Base-by-base conservation (phyloP, 108 stramenopile genomes). In the Stephanodiscus minutulus region DNA sequence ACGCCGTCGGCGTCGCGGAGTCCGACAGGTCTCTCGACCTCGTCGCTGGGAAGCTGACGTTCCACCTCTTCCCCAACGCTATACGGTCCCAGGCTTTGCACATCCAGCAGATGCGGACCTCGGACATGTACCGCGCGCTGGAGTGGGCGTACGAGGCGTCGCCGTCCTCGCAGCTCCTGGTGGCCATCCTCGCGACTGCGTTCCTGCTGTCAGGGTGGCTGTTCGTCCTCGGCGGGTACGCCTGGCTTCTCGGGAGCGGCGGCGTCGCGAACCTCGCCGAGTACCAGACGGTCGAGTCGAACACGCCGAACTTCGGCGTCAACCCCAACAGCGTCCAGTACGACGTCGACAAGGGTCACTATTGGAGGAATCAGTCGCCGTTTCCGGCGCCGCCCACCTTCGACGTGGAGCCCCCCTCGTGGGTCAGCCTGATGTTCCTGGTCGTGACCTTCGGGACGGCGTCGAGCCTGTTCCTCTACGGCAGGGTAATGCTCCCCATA, bases 401-500 rank as follows among this genome's bases (percentile, higher is more conserved):
- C 41, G 39, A 61, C 43, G 39, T 28, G 20, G 28, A 66, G 24
- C 81, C 71, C 33, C 81, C 76, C 17, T 66, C 75, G 11, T 60
- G 35, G 22, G 28, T 66, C 17, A 62, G 54, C 64, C 54, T 82
- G 37, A 60, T 73, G 17, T 33, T 72, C 54, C 25, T 72, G 21
- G 76, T 77, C 22, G 43, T 60, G 29, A 67, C 71, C 31, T 73
- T 78, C 55, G 77, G 77, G 21, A 78, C 77, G 28, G 65, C 60
- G 5, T 35, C 60, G 8, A 76, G 71, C 41, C 9, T 79, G 12
- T 17, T 86, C 0, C 53, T 82, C 12, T 92, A 79, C 62, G 88
- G 87, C 46, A 69, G 88, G 48, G 31, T 92, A 0, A 52, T 89
- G 22, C 75, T 86, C 43, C 91, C 91, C 13, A 81, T 93, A 43